Evolutionary conservation across 2,329 filamentous ascomycete genomes (phyloP), one percentile per base, ranked within the genome.

Genomic region (Penicillium sp.): DNA sequence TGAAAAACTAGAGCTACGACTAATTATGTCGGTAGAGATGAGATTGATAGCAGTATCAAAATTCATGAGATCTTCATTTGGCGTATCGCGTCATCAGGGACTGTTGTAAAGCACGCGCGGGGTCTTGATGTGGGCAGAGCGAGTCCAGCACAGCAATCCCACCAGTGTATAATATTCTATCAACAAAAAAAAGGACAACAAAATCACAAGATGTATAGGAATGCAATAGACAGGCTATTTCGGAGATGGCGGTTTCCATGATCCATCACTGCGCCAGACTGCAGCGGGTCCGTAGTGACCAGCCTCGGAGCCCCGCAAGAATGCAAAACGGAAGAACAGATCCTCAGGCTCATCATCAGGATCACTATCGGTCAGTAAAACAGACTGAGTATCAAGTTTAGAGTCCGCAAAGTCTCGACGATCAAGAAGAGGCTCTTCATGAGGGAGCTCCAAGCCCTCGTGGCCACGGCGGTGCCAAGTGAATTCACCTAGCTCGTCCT

Each of bases 391-490:
- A 3, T 53, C 54, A 5, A 53, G n/a, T 5, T 42, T 24, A 45
- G 60, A 49, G n/a, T 52, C 48, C 26, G 67, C 54, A 8, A 45
- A 10, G 31, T 51, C 56, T 12, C 50, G 58, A 29, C 58, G 56
- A 24, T 69, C 64, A 2, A 70, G 62, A 13, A 58, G 49, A 23
- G 63, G 56, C 34, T 39, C 36, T 45, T 49, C 34, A 23, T 65
- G 55, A 10, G 60, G 56, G 13, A 74, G 56, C 46, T 74, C 73
- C n/a, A 75, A 53, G 0, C 73, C 73, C 13, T 60, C 65, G 51
- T 71, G 71, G 2, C 73, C 73, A 51, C 70, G 71, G 18, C 73
- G 72, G 48, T 73, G 71, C 79, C 79, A 82, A 0, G 76, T 80
- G 56, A 81, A 82, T 50, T 78, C 72, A 31, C 76, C 77, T 4